Evolutionary conservation across 2,329 filamentous ascomycete species (phyloP).

Genomic region (Pochonia chlamydosporia): DNA sequence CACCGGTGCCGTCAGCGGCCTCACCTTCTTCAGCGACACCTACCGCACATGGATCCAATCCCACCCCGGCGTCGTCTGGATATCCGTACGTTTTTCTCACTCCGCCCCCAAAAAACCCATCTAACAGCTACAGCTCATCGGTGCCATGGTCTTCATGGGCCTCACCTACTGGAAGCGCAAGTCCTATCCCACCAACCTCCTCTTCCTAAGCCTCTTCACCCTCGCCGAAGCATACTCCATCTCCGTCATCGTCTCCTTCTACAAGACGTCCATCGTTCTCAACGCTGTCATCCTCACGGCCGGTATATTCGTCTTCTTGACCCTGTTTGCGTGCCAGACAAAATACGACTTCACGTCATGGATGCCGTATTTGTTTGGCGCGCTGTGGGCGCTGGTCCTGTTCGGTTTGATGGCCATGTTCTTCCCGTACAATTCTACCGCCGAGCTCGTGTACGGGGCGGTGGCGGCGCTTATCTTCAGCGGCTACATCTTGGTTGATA

Average conservation of each 20-base stretch:
- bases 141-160: slow-evolving; percentile 76
- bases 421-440: slow-evolving; percentile 74
- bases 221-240: slow-evolving; percentile 89
- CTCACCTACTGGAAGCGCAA: slow-evolving; percentile 95
- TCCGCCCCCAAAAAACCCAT: neutral
- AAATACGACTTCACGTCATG: slow-evolving; percentile 98
- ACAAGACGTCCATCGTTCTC: slow-evolving; percentile 75
- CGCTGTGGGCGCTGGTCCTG: slow-evolving; percentile 81
- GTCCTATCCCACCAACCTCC: slow-evolving; percentile 87
- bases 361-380: slow-evolving; percentile 92
- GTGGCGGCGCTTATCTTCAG: slow-evolving; percentile 83
- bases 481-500: slow-evolving; percentile 92
- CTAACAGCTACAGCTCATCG: slow-evolving; percentile 54
- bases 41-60: slow-evolving; percentile 87
- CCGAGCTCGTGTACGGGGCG: slow-evolving; percentile 81
- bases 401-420: slow-evolving; percentile 92
- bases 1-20: slow-evolving; percentile 71
- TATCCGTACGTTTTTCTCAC: slow-evolving; percentile 51
- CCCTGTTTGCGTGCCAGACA: slow-evolving; percentile 89
- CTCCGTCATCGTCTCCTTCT: slow-evolving; percentile 88
- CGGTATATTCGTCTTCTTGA: slow-evolving; percentile 73
- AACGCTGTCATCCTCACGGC: slow-evolving; percentile 86
- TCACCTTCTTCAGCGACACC: slow-evolving; percentile 75
- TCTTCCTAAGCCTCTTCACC: slow-evolving; percentile 89
- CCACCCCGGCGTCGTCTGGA: slow-evolving; percentile 78